Conservation (phyloP, 108 stramenopile genomes). For the Pelagomonas calceolata region DNA sequence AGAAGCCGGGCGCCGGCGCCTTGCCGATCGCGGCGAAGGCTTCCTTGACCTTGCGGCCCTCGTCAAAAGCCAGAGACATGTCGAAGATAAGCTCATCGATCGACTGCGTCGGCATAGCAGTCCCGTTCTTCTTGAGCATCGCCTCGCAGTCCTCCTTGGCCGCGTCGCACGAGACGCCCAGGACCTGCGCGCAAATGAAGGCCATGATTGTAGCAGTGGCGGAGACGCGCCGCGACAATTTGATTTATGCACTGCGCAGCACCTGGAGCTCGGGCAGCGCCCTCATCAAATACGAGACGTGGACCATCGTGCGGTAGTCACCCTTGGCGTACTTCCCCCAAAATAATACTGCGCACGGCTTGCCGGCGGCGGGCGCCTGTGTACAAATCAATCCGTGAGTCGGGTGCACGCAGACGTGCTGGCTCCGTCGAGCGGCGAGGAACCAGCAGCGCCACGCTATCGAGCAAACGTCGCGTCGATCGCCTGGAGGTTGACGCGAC, state of each 20-base stretch:
- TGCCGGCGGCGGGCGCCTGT: too few relatives aligned
- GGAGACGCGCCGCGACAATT: too few relatives aligned
- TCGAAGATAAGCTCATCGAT: neutral
- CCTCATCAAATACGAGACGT: neutral
- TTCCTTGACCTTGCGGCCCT: neutral
- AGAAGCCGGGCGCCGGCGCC: neutral
- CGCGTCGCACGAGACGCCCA: neutral
- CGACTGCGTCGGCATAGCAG: neutral
- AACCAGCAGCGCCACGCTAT: too few relatives aligned
- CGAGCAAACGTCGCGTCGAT: too few relatives aligned
- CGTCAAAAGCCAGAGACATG: neutral
- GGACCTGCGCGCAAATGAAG: too few relatives aligned
- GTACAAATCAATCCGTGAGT: too few relatives aligned
- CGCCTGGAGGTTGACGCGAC: too few relatives aligned
- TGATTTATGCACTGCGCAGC: too few relatives aligned
- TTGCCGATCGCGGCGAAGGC: neutral
- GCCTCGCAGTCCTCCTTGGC: neutral
- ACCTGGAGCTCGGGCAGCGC: neutral
- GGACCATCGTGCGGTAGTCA: neutral
- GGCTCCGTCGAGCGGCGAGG: too few relatives aligned
- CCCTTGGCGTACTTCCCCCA: neutral
- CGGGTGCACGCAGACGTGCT: too few relatives aligned
- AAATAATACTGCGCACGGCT: neutral
- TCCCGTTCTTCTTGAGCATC: neutral
- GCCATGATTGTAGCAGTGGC: too few relatives aligned